Evolutionary conservation across 345 rosid species (phyloP), one percentile per base, ranked within the genome.

Genomic region (Clausena lansium): DNA sequence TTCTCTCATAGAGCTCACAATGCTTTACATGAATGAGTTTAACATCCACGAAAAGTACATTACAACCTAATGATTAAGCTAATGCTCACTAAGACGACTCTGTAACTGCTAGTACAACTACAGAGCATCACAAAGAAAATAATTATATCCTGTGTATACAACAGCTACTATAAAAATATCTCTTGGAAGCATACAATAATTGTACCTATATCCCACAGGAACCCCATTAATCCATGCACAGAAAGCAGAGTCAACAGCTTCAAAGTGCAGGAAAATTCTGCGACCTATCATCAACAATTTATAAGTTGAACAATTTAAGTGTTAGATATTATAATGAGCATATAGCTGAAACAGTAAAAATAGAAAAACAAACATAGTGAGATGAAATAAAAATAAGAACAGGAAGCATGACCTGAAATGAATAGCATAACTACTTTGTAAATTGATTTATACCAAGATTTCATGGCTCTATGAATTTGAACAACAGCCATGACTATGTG

Each of bases 211-310:
- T 71, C 99, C 99, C 76, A 94, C 90, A 50, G 88, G 89, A 24
- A 86, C 85, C 66, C 98, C 99, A 83, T 96, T 94, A 69, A 96
- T 70, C 99, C 98, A 96, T 74, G 90, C 93, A 79, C 85, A 91
- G 80, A 94, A 94, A 38, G 99, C 99, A 67, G 99, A 96, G 86
- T 96, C 99, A 79, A 92, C 97, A 74, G 91, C 99, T 87, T 94
- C 98, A 84, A 96, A 96, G 84, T 96, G 99, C 88, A 96, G 84
- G 78, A 94, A 83, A 80, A 96, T 88, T 89, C 99, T 89, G 47
- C 98, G 93, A 82, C 94, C 99, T 96, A 89, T 70, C 79, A 82
- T 76, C 78, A 77, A 20, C 57, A 75, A 72, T 41, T 50, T 35
- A 62, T 33, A 41, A 10, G 58, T 66, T 5, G 32, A n/a, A 74